Evolutionary conservation across 257 asterid genomes (phyloP).

Genomic region (Jacaranda copaia): DNA sequence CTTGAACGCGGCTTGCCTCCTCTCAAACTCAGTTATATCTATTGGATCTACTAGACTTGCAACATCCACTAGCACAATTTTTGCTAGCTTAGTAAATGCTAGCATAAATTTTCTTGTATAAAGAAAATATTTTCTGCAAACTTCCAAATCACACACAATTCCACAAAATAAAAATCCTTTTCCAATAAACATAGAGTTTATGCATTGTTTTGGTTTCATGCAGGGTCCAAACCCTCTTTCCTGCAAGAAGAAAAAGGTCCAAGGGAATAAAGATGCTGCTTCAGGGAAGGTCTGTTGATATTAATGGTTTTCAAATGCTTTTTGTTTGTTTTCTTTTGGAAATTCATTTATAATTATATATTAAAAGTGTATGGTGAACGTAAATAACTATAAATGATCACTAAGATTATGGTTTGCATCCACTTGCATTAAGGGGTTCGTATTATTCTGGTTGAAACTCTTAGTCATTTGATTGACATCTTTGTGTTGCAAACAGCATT

Average conservation of each 20-base stretch:
- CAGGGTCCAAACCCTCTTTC: constrained; percentile 97
- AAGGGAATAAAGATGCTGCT: constrained; percentile 42
- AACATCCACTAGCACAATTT: too few species aligned
- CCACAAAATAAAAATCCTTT: too few species aligned
- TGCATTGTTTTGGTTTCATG: constrained; percentile 37
- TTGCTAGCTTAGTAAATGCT: too few species aligned
- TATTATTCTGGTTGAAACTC: too few species aligned
- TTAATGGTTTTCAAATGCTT: neutral
- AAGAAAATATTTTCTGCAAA: too few species aligned
- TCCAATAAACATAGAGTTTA: neutral
- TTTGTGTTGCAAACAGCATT: neutral
- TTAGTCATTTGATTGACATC: neutral
- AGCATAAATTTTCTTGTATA: too few species aligned
- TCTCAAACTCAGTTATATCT: too few species aligned
- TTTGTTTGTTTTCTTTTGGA: neutral
- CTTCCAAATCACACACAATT: too few species aligned
- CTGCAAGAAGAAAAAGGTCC: constrained; percentile 71
- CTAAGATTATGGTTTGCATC: neutral
- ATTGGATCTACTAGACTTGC: too few species aligned
- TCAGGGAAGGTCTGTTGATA: constrained; percentile 56
- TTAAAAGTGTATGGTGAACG: neutral
- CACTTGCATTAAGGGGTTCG: constrained; percentile 6
- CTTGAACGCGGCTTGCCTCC: too few species aligned
- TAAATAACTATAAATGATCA: neutral
- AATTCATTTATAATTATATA: neutral